Base-by-base conservation (phyloP, 805 yeast species). In the Scheffersomyces amazonensis region DNA sequence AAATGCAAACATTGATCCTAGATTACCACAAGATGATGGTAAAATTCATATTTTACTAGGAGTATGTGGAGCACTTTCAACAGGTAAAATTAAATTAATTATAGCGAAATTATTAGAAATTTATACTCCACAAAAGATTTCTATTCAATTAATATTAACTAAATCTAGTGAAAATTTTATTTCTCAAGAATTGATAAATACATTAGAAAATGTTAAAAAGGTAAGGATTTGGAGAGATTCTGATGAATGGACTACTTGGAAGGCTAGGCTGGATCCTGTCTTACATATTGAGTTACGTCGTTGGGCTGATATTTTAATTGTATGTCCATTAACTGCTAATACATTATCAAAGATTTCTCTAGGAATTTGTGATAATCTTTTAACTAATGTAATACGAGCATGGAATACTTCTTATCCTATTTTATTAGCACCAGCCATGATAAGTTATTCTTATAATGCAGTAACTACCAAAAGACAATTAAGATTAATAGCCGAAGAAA, bases 241-340 rank as follows among this genome's bases (percentile, higher is more conserved):
- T 16, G 83, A 78, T 49, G 83, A 78, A 56, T 78, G 83, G 83
- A 52, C 43, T 67, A 79, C 83, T n/a, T 91, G 97, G 84, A 81
- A 81, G 50, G 62, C 71, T 32, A 73, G 95, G 44, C 71, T 81
- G 39, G 98, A 93, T 60, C 97, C 98, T 1, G 96, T 93, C 25
- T 70, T 93, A 47, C 98, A 91, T 64, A 89, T 91, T 49, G 98
- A 93, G 64, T 70, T 91, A 42, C 80, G 98, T 43, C 80, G 96
- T 46, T 91, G 98, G 98, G 98, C 98, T 1, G 97, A 91, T 62
- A 80, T 93, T 31, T 71, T 93, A 34, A 75, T 93, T 16, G 84
- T 91, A 31, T 96, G 96, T n/a, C 99, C 99, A 11, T 69, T 91
- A 48, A 83, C 95, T 12, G 97, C 98, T 5, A 93, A 93, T 60